A percentile compares a stretch with the other conserved stretches of the same genome.
phyloP scores from a whole-genome alignment of 805 yeast species.

The Metschnikowia amazonensis region DNA sequence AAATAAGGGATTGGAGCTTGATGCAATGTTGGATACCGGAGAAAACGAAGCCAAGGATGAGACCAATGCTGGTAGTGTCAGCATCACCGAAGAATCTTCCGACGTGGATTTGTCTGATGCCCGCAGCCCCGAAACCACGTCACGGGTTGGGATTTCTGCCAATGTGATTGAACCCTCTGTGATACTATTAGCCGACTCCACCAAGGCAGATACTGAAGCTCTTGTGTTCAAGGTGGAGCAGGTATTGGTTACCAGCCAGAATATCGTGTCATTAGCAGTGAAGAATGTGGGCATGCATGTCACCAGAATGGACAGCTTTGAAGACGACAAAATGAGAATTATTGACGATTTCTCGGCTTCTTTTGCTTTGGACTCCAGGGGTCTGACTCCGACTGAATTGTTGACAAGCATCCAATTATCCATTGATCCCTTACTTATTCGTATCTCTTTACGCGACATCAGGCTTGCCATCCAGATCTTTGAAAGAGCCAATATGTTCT shows the following conservation, averaged over 20 bases:
- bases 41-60: constrained; percentile 14
- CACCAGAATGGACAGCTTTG: constrained; percentile 65
- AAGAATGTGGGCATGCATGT: constrained; percentile 84
- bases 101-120: neutral
- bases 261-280: constrained; percentile 61
- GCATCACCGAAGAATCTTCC: neutral
- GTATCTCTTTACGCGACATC: constrained; percentile 85
- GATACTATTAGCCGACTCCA: constrained; percentile 76
- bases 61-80: neutral
- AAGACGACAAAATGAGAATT: constrained; percentile 62
- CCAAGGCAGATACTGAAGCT: constrained; percentile 69
- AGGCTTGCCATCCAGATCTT: constrained; percentile 71
- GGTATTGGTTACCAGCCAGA: constrained; percentile 63
- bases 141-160: constrained; percentile 49
- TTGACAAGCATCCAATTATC: constrained; percentile 65
- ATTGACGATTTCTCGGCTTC: constrained; percentile 87
- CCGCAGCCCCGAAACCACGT: neutral
- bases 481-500: constrained; percentile 62
- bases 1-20: constrained; percentile 44
- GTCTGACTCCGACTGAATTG: constrained; percentile 54
- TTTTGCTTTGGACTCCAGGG: constrained; percentile 66
- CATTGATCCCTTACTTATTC: constrained; percentile 73
- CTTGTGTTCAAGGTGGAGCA: constrained; percentile 87
- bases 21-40: constrained; percentile 13
- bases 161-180: constrained; percentile 76